These are phyloP conservation scores for Benincasa hispida DNA, from an alignment of 306 rosid genomes.

Conservation along the genomic window DNA sequence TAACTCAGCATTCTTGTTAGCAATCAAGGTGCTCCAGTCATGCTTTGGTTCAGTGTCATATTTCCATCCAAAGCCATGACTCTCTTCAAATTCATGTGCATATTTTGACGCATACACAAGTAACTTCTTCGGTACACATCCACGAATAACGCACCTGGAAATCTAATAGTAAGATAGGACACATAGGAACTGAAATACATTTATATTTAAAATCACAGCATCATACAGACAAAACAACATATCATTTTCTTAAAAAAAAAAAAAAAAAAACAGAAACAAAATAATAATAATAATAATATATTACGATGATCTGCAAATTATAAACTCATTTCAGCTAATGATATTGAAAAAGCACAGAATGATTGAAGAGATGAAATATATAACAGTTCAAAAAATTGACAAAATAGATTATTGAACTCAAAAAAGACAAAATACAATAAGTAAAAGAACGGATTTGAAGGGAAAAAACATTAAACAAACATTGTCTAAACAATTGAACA, in stretches of 20 bases:
- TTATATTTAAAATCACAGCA: background rate
- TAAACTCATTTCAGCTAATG: no score
- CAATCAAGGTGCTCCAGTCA: conserved; percentile 85
- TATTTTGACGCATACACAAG: conserved; percentile 68
- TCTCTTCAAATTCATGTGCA: conserved; percentile 91
- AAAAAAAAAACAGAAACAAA: no score
- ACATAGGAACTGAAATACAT: background rate
- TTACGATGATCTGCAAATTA: no score
- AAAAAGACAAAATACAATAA: no score
- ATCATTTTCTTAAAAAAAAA: background rate
- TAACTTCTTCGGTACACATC: conserved; percentile 95
- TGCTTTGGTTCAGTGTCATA: conserved; percentile 80
- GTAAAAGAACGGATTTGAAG: no score
- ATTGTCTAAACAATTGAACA: no score
- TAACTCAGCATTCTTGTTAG: conserved; percentile 95
- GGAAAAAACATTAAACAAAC: no score
- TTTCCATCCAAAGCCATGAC: conserved; percentile 87
- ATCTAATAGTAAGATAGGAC: background rate
- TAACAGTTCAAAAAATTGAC: no score
- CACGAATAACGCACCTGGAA: conserved; percentile 82
- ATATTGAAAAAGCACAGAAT: no score
- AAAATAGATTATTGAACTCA: no score
- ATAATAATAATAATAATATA: no score
- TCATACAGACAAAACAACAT: background rate
- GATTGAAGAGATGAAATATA: no score